Evolutionary conservation across 768 basidiomycete species (phyloP).

Genomic region (Tricholoma hemisulphureum): DNA sequence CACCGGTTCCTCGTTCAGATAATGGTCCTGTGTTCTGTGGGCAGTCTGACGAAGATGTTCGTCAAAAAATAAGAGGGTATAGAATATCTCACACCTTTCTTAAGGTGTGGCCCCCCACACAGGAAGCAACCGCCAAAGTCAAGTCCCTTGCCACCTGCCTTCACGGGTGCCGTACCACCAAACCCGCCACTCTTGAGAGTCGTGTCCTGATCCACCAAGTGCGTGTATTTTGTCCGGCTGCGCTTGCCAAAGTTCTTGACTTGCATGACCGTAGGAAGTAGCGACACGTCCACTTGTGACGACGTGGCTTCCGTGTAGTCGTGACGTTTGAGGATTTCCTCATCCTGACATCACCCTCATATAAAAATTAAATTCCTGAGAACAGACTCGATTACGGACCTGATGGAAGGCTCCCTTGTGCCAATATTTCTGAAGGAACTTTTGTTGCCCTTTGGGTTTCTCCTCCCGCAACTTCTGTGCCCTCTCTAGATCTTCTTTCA

Average conservation of each 20-base stretch:
- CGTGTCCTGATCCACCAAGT: conserved; percentile 93
- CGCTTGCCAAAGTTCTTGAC: conserved; percentile 93
- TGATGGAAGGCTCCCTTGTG: conserved; percentile 99
- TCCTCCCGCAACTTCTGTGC: conserved; percentile 81
- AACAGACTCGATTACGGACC: conserved; percentile 38
- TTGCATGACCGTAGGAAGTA: conserved; percentile 96
- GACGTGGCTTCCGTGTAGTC: conserved; percentile 91
- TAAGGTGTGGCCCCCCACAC: conserved; percentile 93
- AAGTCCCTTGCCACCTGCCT: conserved; percentile 52
- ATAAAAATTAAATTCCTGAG: neutral
- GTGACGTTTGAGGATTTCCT: conserved; percentile 76
- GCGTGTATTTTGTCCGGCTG: conserved; percentile 93
- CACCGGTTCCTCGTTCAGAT: conserved; percentile 31
- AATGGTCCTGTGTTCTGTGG: conserved; percentile 47
- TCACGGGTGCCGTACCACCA: conserved; percentile 55
- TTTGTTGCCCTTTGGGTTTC: conserved; percentile 88
- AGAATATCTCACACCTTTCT: conserved; percentile 59
- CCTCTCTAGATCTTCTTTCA: conserved; percentile 88
- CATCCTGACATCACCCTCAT: conserved; percentile 50
- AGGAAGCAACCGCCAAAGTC: conserved; percentile 80
- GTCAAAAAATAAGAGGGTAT: neutral
- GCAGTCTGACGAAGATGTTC: conserved; percentile 36
- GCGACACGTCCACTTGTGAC: conserved; percentile 81
- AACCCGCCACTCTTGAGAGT: conserved; percentile 62
- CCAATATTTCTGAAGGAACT: conserved; percentile 97